phyloP scores from a whole-genome alignment of 306 rosid genomes.

The Cucurbita ficifolia region DNA sequence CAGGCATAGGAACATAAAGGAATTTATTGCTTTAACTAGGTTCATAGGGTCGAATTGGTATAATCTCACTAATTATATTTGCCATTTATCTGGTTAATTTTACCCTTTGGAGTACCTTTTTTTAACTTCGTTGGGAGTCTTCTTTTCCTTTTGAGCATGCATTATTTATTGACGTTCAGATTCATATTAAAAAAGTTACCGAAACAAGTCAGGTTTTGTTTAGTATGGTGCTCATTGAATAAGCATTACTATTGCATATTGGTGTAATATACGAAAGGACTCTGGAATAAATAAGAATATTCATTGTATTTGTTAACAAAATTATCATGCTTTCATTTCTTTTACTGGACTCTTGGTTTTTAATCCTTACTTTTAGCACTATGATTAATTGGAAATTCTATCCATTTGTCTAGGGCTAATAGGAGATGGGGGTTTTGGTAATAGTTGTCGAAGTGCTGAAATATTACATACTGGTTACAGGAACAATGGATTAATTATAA shows the following conservation, averaged over 20 bases:
- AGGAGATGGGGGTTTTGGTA: neutral
- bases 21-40: neutral
- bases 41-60: neutral
- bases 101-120: neutral
- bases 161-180: neutral
- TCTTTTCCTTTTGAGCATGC: neutral
- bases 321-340: neutral
- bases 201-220: neutral
- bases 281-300: neutral
- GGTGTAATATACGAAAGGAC: neutral
- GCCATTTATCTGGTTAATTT: neutral
- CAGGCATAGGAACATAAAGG: neutral
- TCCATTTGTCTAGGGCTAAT: neutral
- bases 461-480: neutral
- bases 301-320: neutral
- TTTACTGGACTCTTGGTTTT: neutral
- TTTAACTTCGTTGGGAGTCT: neutral
- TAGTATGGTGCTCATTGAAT: neutral
- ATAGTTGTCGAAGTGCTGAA: neutral
- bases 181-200: neutral
- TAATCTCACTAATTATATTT: neutral
- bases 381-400: neutral
- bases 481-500: neutral
- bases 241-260: neutral
- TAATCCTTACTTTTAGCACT: neutral